Conservation (phyloP, 225 moss, liverwort and hornwort species). For the Marchantia polymorpha region DNA sequence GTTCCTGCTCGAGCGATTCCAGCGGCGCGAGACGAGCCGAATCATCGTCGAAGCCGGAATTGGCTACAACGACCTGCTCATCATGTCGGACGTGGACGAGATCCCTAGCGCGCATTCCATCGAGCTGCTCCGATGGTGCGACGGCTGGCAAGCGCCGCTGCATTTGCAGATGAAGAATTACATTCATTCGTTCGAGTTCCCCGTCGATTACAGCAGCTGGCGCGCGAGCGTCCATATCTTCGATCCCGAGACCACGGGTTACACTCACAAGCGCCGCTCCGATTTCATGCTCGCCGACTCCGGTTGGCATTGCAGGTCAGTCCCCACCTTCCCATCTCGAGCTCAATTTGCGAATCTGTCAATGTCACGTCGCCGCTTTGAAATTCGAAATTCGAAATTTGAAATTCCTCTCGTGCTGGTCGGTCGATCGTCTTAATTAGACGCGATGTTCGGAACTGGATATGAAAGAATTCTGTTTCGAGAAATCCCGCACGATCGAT, state of each 20-base stretch:
- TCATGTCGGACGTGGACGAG: conserved; percentile 73
- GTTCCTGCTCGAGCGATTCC: conserved; percentile 49
- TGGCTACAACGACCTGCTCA: conserved; percentile 56
- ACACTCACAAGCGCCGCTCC: conserved; percentile 50
- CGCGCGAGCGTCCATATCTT: conserved; percentile 58
- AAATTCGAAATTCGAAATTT: too few species aligned
- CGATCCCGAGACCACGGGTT: conserved; percentile 24
- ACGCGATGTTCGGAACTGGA: too few species aligned
- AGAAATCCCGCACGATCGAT: too few species aligned
- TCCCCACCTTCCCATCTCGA: neutral
- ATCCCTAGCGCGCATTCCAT: conserved; percentile 71
- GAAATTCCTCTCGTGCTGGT: too few species aligned
- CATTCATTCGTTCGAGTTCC: conserved; percentile 73
- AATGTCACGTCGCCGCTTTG: too few species aligned
- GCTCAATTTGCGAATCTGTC: too few species aligned
- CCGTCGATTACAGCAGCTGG: conserved; percentile 60
- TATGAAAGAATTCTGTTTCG: too few species aligned
- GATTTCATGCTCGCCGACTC: conserved; percentile 69
- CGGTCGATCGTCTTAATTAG: too few species aligned
- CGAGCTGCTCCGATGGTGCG: conserved; percentile 61
- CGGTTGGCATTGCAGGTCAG: conserved; percentile 70
- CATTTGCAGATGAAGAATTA: conserved; percentile 74
- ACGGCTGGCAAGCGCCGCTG: conserved; percentile 58
- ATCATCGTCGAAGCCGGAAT: conserved; percentile 47
- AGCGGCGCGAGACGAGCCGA: conserved; percentile 47